Conservation (phyloP, 2,329 filamentous ascomycete genomes). For the Dryadomyces quercus-mongolicae region DNA sequence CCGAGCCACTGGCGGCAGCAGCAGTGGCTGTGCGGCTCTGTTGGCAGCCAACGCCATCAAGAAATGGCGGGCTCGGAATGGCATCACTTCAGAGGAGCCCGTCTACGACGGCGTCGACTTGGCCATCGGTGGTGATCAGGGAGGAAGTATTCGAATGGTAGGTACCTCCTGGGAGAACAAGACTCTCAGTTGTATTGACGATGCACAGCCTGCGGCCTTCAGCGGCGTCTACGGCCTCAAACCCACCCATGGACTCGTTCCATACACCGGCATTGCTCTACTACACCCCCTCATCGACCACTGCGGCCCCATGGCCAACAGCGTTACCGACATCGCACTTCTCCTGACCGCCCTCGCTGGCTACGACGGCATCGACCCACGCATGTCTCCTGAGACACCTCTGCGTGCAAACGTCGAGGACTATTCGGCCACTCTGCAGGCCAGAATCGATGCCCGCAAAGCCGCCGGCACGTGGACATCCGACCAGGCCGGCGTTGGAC, state of each 20-base stretch:
- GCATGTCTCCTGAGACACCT: conserved; percentile 25
- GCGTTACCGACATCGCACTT: conserved; percentile 26
- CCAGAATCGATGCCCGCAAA: background rate
- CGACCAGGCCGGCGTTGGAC: conserved; percentile 19
- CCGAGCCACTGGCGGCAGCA: conserved; percentile 68
- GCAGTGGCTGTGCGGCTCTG: conserved; percentile 49
- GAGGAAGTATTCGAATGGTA: conserved; percentile 56
- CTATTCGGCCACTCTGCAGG: conserved; percentile 13
- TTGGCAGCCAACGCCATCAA: no score
- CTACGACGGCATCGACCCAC: conserved; percentile 31
- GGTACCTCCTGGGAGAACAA: background rate
- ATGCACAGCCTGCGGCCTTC: conserved; percentile 20
- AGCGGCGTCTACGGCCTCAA: conserved; percentile 30
- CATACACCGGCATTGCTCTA: conserved; percentile 32
- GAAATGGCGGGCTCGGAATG: no score
- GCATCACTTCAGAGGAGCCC: no score
- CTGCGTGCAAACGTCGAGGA: conserved; percentile 12
- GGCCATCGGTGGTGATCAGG: conserved; percentile 49
- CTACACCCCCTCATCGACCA: conserved; percentile 29
- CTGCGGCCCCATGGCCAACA: conserved; percentile 29
- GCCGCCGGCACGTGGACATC: conserved; percentile 10
- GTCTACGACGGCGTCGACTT: no score
- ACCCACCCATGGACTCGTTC: conserved; percentile 32
- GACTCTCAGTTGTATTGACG: background rate
- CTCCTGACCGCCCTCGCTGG: conserved; percentile 28